phyloP scores from a whole-genome alignment of 371 early-diverging fungal species.

The Mortierella sp. region DNA sequence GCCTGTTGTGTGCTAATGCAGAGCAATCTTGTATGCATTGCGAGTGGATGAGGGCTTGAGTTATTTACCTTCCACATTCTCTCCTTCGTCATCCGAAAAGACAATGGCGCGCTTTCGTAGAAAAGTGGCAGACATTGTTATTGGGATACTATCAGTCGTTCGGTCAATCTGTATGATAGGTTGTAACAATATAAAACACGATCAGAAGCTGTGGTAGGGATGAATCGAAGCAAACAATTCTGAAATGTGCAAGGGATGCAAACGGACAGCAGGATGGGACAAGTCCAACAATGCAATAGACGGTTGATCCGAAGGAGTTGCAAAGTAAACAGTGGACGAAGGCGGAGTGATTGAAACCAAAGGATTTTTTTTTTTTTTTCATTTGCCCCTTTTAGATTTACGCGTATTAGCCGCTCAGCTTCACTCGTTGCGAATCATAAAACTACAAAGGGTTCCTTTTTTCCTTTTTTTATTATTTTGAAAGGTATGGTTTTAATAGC shows the following conservation, averaged over 20 bases:
- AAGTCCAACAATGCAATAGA: background rate
- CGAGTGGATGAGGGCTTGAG: background rate
- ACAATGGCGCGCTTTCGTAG: conserved; percentile 37
- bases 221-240: background rate
- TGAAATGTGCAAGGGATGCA: background rate
- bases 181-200: background rate
- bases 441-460: background rate
- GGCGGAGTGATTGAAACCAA: background rate
- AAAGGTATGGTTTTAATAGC: background rate
- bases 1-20: background rate
- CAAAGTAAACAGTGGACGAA: background rate
- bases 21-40: background rate
- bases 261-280: background rate
- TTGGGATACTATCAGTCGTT: background rate
- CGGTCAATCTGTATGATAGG: background rate
- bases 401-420: too few relatives aligned
- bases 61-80: conserved; percentile 13
- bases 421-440: background rate
- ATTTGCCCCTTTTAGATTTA: conserved; percentile 9
- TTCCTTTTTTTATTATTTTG: too few relatives aligned
- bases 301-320: background rate
- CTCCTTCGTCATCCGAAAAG: conserved; percentile 35
- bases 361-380: conserved; percentile 5
- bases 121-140: conserved; percentile 25
- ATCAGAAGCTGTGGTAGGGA: background rate